Base-by-base conservation (phyloP, 345 rosid genomes). In the Psidium friedrichsthalianum region DNA sequence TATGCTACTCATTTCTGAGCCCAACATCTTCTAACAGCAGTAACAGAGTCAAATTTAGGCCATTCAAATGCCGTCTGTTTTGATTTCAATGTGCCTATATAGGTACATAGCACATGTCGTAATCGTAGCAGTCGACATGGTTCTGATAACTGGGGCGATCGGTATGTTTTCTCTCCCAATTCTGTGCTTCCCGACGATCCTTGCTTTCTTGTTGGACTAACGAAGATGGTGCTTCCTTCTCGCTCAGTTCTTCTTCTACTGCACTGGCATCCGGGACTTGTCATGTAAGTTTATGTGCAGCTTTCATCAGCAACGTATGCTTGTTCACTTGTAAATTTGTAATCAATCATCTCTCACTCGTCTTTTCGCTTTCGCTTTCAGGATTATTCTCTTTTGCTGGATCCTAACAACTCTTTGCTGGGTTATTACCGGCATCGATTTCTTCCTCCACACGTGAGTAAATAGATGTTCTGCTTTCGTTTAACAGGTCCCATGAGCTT, bases 181-280 rank as follows among this genome's bases (percentile, higher is more conserved):
- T 74, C 51, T 16, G 12, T 54, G 16, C 56, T 81, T 59, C 32
- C 56, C 21, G 24, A 13, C 1, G 24, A 49, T 14, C 56, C 25
- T 78, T 21, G 29, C 47, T 58, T 64, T 55, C 55, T 51, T 47
- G 69, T 64, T 47, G 36, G 25, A 36, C 56, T 47, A 32, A 83
- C 83, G 82, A 55, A 87, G 85, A 55, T 16, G 24, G 85, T 44
- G 61, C 84, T 87, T 74, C 82, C 82, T 36, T 69, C 84, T 86
- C 74, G 83, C 80, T 74, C 90, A 95, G 98, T 74, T 86, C 88
- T 93, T 85, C 87, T 95, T 21, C 74, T 94, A 58, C 78, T 93
- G 86, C 95, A 93, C 83, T 93, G 94, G 94, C 93, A 90, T n/a
- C 95, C 94, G 51, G 93, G 94, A 87, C 87, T 95, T 69, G 53